Evolutionary conservation across 306 rosid genomes (phyloP), one percentile per base, ranked within the genome.

Genomic region (Rosa persica): DNA sequence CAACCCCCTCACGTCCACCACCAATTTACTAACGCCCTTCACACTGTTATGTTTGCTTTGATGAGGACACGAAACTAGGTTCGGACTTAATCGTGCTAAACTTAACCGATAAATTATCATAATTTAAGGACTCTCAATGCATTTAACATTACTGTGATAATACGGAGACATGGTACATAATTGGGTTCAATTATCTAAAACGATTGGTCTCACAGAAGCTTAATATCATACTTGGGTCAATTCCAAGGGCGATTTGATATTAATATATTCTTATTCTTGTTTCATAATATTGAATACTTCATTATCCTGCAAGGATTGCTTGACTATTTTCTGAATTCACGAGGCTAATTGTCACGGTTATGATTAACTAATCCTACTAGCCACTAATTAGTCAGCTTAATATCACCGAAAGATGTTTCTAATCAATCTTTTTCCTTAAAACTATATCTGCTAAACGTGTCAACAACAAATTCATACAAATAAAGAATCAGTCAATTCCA

Each of bases 91-190:
- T 19, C 4, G 0, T 20, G 60, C 1, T 54, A 7, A 57, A 22
- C 6, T 10, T 9, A 0, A 0, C 2, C 0, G 7, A 0, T 23
- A 23, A 4, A 22, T 8, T 3, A 0, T 8, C 1, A n/a, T 55
- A 20, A 22, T 22, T 9, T 0, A 57, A 57, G 34, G 34, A 57
- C 30, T 57, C 34, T 57, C 7, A 1, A 2, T 57, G 0, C 16
- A 57, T 55, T n/a, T 3, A 55, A n/a, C 3, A 55, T n/a, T 3
- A 1, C n/a, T 30, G 36, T 3, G 2, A 3, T 30, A 30, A 30
- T 30, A 30, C 36, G 36, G 36, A 2, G 36, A 30, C 36, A 2
- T 1, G 2, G 36, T 30, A 30, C 36, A 30, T 30, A 30, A 30
- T 30, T 30, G 36, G 3, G 36, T 30, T 3, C 36, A 2, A 2